A percentile compares a stretch with the other conserved stretches of the same genome.
phyloP scores from a whole-genome alignment of 768 basidiomycete genomes.

The Floccularia luteovirens region DNA sequence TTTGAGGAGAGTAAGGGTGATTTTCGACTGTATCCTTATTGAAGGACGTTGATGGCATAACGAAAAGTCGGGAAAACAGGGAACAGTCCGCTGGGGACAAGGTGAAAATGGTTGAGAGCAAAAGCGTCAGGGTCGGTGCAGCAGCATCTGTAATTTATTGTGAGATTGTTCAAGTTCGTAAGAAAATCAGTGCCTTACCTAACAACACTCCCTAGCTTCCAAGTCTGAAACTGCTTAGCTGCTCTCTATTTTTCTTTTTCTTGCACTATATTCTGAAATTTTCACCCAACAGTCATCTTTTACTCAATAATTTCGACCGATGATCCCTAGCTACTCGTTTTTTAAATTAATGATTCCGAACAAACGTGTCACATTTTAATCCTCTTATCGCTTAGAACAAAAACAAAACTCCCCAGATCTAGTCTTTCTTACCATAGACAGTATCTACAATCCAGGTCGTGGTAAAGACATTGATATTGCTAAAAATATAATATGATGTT shows the following conservation, averaged over 20 bases:
- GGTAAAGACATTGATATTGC: too few relatives aligned
- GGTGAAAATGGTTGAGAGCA: slow-evolving; percentile 3
- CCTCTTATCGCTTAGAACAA: too few relatives aligned
- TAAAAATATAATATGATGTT: too few relatives aligned
- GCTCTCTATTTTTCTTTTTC: background rate
- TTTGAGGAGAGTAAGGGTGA: slow-evolving; percentile 8
- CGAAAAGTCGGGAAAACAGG: background rate
- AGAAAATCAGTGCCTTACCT: slow-evolving; percentile 17
- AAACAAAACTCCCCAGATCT: too few relatives aligned
- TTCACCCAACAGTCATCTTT: too few relatives aligned
- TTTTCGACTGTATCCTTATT: slow-evolving; percentile 1
- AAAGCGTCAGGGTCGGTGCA: slow-evolving; percentile 14
- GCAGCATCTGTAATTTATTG: slow-evolving; percentile 14
- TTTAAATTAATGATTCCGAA: too few relatives aligned
- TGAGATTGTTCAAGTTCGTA: slow-evolving; percentile 9
- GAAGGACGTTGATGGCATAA: slow-evolving; percentile 2
- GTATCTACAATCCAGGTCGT: too few relatives aligned
- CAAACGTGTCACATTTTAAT: too few relatives aligned
- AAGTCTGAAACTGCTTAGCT: background rate
- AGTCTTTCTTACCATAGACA: too few relatives aligned
- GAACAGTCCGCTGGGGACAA: background rate
- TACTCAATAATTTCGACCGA: too few relatives aligned
- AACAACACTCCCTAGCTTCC: background rate
- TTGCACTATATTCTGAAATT: too few relatives aligned
- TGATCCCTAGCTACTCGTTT: too few relatives aligned